phyloP scores from a whole-genome alignment of 306 rosid genomes.

The Citrullus mucosospermus region DNA sequence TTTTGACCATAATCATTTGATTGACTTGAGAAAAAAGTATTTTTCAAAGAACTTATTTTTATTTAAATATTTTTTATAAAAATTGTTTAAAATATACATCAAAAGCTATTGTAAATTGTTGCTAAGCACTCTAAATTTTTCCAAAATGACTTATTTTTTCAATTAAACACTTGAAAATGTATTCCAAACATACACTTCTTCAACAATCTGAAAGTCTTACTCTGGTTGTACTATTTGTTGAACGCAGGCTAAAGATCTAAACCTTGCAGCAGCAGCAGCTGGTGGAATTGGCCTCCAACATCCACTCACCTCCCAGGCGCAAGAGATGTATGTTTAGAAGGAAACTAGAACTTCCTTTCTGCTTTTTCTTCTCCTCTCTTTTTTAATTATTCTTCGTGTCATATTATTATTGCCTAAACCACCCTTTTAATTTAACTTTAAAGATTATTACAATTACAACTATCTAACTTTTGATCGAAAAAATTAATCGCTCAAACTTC shows the following conservation, averaged over 20 bases:
- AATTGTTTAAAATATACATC: too few species aligned
- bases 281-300: conserved; percentile 35
- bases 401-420: not conserved
- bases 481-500: too few species aligned
- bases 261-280: conserved; percentile 73
- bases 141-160: too few species aligned
- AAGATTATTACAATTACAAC: too few species aligned
- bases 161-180: too few species aligned
- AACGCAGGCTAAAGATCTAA: conserved; percentile 70
- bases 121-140: too few species aligned
- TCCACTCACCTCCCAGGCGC: conserved; percentile 61
- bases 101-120: too few species aligned
- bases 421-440: not conserved
- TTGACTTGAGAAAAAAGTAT: too few species aligned
- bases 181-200: too few species aligned
- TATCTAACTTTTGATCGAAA: too few species aligned
- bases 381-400: not conserved
- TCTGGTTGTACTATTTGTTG: not conserved
- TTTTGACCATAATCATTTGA: not conserved
- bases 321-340: conserved; percentile 41
- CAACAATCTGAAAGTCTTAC: not conserved
- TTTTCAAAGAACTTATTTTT: too few species aligned
- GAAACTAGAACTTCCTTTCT: not conserved
- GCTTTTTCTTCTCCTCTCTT: conserved; percentile 7
- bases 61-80: too few species aligned